Base-by-base conservation (phyloP, 176 grass and related monocot species). In the Juncus effusus region DNA sequence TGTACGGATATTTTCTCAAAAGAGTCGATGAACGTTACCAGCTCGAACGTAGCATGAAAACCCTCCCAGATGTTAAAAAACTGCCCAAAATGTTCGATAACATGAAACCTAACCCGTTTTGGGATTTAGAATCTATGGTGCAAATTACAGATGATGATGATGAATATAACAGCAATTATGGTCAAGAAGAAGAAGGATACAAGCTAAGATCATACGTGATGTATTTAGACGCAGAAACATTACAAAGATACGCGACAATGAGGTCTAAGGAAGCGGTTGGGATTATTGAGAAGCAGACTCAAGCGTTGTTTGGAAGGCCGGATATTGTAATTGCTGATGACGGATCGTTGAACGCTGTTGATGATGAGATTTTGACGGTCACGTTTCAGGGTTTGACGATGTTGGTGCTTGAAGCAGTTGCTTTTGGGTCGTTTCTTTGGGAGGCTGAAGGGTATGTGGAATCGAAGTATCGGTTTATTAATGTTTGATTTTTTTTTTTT, bases 1-100 rank as follows among this genome's bases (percentile, higher is more conserved):
- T 99, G 92, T 96, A 96, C 19, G 92, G 92, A 3, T 96, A 96
- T 76, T 96, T 96, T 72, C 92, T 96, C 19, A 96, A 96, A 79
- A 79, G 92, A 56, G 87, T 96, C 10, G 87, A 99, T 60, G 88
- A 99, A 37, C 76, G 94, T 61, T 99, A 82, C 72, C 94, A 99
- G 13, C 94, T 99, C 0, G 94, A 99, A 81, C 88, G 84, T 56
- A 93, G 65, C 8, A 90, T 99, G 88, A 99, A 99, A 59, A 93
- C 80, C 6, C 69, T 87, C 41, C 88, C 94, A 0, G 74, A 72
- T 36, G 79, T 56, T n/a, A 62, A 77, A 64, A 89, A 80, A 71
- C 65, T 85, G 44, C 78, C 83, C 52, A 80, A 81, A 77, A 70
- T 84, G 38, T 74, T 92, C 49, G 88, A 87, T 16, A 78, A 87